These are phyloP conservation scores for Linum tenue DNA, from an alignment of 345 rosid genomes.

Conservation along the genomic window DNA sequence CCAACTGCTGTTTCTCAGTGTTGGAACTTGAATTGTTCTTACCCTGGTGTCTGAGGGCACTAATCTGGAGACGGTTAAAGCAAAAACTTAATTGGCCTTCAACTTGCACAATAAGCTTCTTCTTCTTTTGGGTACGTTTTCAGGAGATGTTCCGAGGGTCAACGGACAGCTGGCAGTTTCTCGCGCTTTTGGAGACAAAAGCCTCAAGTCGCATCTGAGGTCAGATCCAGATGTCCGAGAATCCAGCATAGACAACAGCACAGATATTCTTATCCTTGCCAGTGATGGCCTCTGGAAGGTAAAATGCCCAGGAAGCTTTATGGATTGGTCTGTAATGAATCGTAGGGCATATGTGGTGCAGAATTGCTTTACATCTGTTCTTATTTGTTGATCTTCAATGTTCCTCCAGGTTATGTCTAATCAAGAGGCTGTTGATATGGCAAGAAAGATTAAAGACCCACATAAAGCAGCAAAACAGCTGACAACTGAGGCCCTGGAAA, in stretches of 20 bases:
- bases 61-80: no score
- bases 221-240: conserved; percentile 52
- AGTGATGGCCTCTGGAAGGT: conserved; percentile 79
- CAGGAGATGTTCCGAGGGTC: conserved; percentile 79
- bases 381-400: background rate
- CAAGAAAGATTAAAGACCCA: conserved; percentile 57
- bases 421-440: conserved; percentile 71
- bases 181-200: conserved; percentile 68
- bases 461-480: conserved; percentile 66
- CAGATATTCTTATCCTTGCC: conserved; percentile 46
- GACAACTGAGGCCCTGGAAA: conserved; percentile 48
- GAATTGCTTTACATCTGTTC: background rate
- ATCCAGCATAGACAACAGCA: conserved; percentile 22
- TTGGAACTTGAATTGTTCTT: no score
- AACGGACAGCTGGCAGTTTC: conserved; percentile 74
- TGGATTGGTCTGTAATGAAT: no score
- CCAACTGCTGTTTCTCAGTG: no score
- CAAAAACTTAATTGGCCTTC: no score
- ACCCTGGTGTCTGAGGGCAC: no score
- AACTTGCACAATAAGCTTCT: no score
- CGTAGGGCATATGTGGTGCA: no score
- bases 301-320: conserved; percentile 3
- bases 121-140: background rate
- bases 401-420: conserved; percentile 55
- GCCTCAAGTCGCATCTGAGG: conserved; percentile 56